Conservation (phyloP, 768 basidiomycete species). For the Tephrocybe sp. region DNA sequence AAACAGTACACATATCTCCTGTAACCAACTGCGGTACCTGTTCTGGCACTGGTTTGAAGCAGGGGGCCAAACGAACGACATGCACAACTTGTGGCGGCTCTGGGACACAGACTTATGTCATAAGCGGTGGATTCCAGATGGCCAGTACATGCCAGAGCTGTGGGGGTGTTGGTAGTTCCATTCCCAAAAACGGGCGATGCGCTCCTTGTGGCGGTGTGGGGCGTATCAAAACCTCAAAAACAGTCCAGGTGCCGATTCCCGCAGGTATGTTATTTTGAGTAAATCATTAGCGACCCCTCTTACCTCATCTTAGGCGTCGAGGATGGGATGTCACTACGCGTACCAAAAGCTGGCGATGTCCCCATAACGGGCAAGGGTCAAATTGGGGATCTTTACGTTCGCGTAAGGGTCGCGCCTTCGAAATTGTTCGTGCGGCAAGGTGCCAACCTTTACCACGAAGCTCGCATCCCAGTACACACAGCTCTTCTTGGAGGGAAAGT, state of each 20-base stretch:
- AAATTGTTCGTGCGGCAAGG: slow-evolving; percentile 90
- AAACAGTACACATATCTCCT: slow-evolving; percentile 75
- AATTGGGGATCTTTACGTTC: slow-evolving; percentile 83
- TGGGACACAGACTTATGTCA: slow-evolving; percentile 85
- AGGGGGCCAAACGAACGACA: slow-evolving; percentile 77
- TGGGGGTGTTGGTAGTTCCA: slow-evolving; percentile 74
- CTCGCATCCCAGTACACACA: slow-evolving; percentile 85
- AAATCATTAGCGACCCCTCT: slow-evolving; percentile 7
- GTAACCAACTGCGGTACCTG: slow-evolving; percentile 85
- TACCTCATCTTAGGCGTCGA: slow-evolving; percentile 67
- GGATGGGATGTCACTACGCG: slow-evolving; percentile 89
- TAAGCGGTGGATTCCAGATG: slow-evolving; percentile 97
- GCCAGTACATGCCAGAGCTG: slow-evolving; percentile 86
- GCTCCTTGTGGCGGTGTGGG: slow-evolving; percentile 83
- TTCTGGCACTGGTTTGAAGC: slow-evolving; percentile 82
- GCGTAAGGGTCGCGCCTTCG: slow-evolving; percentile 82
- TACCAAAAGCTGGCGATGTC: slow-evolving; percentile 82
- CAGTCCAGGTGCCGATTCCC: slow-evolving; percentile 81
- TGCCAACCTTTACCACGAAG: slow-evolving; percentile 85
- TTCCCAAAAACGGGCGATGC: slow-evolving; percentile 81
- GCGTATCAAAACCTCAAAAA: slow-evolving; percentile 77
- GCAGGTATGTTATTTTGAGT: slow-evolving; percentile 57
- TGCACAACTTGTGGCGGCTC: slow-evolving; percentile 85
- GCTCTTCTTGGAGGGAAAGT: slow-evolving; percentile 94
- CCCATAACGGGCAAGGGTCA: slow-evolving; percentile 77